A percentile compares a stretch with the other conserved stretches of the same genome.
Evolutionary conservation across 805 yeast species (phyloP).

Genomic region (Hermanozyma aechmeae): DNA sequence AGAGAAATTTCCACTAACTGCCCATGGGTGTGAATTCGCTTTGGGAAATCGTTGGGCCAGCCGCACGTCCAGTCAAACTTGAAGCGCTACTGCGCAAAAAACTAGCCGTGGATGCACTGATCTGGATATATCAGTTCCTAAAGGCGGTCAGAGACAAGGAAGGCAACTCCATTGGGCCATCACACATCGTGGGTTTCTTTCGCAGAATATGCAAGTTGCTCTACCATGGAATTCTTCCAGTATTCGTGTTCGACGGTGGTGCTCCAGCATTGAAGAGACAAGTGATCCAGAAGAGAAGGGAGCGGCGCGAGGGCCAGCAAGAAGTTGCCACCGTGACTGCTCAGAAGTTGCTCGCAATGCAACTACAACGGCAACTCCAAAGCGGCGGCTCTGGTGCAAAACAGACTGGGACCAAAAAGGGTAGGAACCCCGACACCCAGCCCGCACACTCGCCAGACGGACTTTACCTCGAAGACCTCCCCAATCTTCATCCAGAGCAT

Average conservation of each 20-base stretch:
- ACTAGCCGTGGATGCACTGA: constrained; percentile 95
- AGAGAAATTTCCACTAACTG: too few species aligned
- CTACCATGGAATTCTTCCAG: constrained; percentile 79
- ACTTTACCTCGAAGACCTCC: constrained; percentile 18
- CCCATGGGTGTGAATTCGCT: constrained; percentile 94
- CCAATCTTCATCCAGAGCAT: constrained; percentile 11
- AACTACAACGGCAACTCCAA: constrained; percentile 46
- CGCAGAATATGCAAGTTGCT: constrained; percentile 84
- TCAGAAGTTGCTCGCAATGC: constrained; percentile 67
- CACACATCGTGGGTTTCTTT: constrained; percentile 94
- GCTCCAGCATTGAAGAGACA: constrained; percentile 77
- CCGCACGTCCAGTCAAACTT: constrained; percentile 82
- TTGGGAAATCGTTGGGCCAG: constrained; percentile 87
- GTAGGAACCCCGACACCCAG: constrained; percentile 1
- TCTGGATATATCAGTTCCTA: constrained; percentile 95
- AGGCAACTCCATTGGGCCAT: constrained; percentile 66
- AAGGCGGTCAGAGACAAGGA: constrained; percentile 87
- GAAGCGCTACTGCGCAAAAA: constrained; percentile 73
- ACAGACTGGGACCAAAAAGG: constrained; percentile 4
- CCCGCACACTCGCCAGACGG: constrained; percentile 1
- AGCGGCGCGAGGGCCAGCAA: constrained; percentile 63
- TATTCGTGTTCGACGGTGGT: constrained; percentile 93
- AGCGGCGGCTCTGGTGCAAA: constrained; percentile 1
- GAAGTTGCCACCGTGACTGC: constrained; percentile 72
- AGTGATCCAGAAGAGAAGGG: constrained; percentile 66